Evolutionary conservation across 768 basidiomycete genomes (phyloP), one percentile per base, ranked within the genome.

Genomic region (Trametes meyenii): DNA sequence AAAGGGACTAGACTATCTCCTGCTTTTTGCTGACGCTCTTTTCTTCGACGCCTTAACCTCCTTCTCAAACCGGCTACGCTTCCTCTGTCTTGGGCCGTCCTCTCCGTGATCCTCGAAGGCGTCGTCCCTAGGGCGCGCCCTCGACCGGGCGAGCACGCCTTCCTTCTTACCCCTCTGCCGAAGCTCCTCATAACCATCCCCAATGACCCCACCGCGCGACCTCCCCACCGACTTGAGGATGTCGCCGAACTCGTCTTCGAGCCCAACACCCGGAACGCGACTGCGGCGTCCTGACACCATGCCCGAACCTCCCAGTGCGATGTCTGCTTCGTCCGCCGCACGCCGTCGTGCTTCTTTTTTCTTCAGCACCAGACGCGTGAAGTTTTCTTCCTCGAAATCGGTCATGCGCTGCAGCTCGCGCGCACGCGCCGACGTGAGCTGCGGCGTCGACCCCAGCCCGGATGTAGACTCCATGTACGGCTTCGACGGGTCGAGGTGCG

Each of bases 341-440:
- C 96, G 81, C 46, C 87, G 79, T 66, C 80, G 84, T 16, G 84
- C 82, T 46, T 96, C 94, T 69, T 86, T 87, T 81, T 98, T 98
- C 72, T 88, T 91, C 85, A 95, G 88, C 61, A 96, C 81, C 55
- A 98, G 69, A 46, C 96, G 87, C 39, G 90, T 92, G 76, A 98
- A 93, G 74, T 96, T 95, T 48, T 93, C 93, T 72, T 96, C 94
- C 76, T 98, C 96, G 73, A 92, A 98, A 63, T 93, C 88, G 52
- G 84, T 85, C 75, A 97, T 84, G 6, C 86, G 83, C 66, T 86
- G 83, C 56, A 98, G 81, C 69, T 95, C 89, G 17, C 86, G 83
- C 11, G 91, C 92, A 21, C 94, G 89, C 24, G 82, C 82, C 12
- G 82, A 80, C 21, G 87, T 85, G 13, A 87, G 73, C 3, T 85